Percentiles rank a stretch among this genome's conserved stretches.
phyloP scores from a whole-genome alignment of 805 yeast species.

The Yamadazyma takamatsuzukensis region DNA sequence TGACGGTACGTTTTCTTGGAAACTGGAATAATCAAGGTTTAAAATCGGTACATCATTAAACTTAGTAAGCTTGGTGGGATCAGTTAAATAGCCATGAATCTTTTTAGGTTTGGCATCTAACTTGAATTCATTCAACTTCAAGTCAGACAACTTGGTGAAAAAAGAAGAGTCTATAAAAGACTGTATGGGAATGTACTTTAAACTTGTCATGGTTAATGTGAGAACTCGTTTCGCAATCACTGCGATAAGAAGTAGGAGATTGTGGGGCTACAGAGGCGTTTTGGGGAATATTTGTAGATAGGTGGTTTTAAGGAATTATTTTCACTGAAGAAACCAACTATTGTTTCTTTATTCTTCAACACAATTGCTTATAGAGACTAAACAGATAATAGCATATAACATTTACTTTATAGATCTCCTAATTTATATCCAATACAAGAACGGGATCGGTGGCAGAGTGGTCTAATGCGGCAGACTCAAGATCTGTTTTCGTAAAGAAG shows the following conservation, averaged over 20 bases:
- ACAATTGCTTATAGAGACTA: too few relatives aligned
- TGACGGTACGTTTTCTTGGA: slow-evolving; percentile 12
- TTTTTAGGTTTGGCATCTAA: slow-evolving; percentile 48
- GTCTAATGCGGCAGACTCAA: slow-evolving; percentile 36
- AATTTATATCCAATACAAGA: slow-evolving; percentile 1
- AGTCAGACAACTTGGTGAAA: slow-evolving; percentile 67
- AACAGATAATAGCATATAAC: too few relatives aligned
- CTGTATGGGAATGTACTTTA: slow-evolving; percentile 48
- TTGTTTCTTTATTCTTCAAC: not conserved
- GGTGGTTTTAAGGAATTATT: not conserved
- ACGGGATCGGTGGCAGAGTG: slow-evolving; percentile 33
- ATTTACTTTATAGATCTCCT: not conserved
- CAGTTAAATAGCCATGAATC: slow-evolving; percentile 42
- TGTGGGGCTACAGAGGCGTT: not conserved
- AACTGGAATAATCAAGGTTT: slow-evolving; percentile 31
- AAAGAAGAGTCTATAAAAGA: slow-evolving; percentile 86
- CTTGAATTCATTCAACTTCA: slow-evolving; percentile 71
- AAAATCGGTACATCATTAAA: slow-evolving; percentile 33
- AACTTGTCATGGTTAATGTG: slow-evolving; percentile 2
- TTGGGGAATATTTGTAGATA: not conserved
- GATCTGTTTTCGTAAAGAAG: slow-evolving; percentile 33
- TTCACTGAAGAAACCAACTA: not conserved
- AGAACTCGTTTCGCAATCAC: not conserved
- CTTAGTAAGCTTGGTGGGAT: slow-evolving; percentile 30
- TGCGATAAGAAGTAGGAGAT: not conserved